These are phyloP conservation scores for Cercophora samala DNA, from an alignment of 495 filamentous ascomycete species.

Conservation along the genomic window DNA sequence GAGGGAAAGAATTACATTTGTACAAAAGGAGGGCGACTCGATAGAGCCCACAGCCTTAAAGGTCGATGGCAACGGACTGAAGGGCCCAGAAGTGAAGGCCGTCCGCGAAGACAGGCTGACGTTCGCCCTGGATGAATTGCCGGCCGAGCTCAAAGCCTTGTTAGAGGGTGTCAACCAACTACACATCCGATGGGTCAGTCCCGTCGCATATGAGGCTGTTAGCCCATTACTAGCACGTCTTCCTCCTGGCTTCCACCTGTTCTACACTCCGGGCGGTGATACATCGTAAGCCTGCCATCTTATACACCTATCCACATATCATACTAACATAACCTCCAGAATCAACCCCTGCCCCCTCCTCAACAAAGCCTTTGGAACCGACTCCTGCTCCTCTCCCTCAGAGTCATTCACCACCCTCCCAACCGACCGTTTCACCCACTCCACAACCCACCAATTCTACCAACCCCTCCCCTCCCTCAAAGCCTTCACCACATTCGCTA, in stretches of 20 bases:
- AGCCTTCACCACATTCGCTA: conserved; percentile 55
- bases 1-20: conserved; percentile 81
- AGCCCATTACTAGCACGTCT: conserved; percentile 71
- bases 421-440: conserved; percentile 61
- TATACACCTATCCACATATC: not conserved
- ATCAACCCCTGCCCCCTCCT: conserved; percentile 60
- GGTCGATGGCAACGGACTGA: conserved; percentile 49
- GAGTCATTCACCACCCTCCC: conserved; percentile 65
- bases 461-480: conserved; percentile 55
- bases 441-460: conserved; percentile 67
- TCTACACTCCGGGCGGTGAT: conserved; percentile 59
- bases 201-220: conserved; percentile 51
- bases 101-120: conserved; percentile 80
- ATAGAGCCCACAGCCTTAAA: conserved; percentile 59
- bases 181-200: conserved; percentile 74
- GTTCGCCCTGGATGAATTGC: conserved; percentile 68
- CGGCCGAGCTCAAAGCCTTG: conserved; percentile 60
- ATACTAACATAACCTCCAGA: conserved; percentile 30
- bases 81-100: conserved; percentile 56
- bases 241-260: conserved; percentile 78
- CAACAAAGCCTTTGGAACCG: conserved; percentile 54
- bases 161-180: conserved; percentile 68
- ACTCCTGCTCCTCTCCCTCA: conserved; percentile 56
- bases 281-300: not conserved
- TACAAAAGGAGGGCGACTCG: conserved; percentile 59